Evolutionary conservation across 768 basidiomycete species (phyloP).

Genomic region (Agaricus blazei): DNA sequence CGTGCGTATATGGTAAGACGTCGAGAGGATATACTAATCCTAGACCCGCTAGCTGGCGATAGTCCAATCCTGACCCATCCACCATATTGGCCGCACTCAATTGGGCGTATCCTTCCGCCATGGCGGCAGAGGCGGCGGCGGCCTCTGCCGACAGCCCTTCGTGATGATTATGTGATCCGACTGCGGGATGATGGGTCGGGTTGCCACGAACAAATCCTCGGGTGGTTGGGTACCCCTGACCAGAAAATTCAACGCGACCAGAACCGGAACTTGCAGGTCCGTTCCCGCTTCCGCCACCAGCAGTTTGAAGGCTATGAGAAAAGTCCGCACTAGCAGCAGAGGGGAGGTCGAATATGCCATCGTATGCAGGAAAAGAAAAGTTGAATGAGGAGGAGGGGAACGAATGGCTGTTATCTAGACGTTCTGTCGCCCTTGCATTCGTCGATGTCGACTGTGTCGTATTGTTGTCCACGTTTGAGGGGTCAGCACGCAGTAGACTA

Average conservation of each 20-base stretch:
- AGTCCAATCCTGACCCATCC: conserved; percentile 58
- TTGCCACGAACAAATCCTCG: background rate
- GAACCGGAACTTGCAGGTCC: conserved; percentile 3
- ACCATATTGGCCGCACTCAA: conserved; percentile 48
- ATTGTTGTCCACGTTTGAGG: conserved; percentile 45
- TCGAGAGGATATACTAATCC: conserved; percentile 61
- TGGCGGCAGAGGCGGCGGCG: conserved; percentile 58
- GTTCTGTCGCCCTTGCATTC: conserved; percentile 30
- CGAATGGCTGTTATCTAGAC: conserved; percentile 34
- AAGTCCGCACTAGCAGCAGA: conserved; percentile 9
- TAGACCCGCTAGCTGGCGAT: conserved; percentile 49
- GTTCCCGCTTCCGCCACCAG: conserved; percentile 4
- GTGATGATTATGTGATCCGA: conserved; percentile 9
- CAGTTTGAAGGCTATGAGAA: conserved; percentile 13
- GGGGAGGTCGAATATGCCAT: conserved; percentile 54
- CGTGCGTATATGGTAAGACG: conserved; percentile 61
- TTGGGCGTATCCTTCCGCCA: conserved; percentile 71
- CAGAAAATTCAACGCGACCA: background rate
- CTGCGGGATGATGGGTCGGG: background rate
- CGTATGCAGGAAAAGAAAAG: conserved; percentile 66
- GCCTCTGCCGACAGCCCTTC: conserved; percentile 64
- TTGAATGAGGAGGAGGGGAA: conserved; percentile 71
- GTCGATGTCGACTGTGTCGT: conserved; percentile 19
- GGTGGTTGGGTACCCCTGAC: background rate
- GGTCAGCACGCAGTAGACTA: conserved; percentile 76